These are phyloP conservation scores for Baeospora myosura DNA, from an alignment of 1,284 basidiomycete genomes.

Conservation along the genomic window DNA sequence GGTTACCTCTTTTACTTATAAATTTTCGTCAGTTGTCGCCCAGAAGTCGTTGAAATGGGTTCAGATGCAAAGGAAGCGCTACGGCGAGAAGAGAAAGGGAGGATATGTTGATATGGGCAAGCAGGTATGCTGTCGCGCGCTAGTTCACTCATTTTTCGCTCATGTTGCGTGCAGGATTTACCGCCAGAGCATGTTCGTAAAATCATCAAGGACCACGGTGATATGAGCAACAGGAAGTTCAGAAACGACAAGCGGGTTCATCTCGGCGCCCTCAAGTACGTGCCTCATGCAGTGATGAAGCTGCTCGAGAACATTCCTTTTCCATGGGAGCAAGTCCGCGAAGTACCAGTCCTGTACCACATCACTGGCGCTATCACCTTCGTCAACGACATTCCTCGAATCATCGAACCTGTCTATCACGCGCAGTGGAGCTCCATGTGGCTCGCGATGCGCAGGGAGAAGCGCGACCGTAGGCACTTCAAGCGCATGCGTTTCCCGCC, in stretches of 20 bases:
- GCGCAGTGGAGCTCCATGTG: slow-evolving; percentile 99
- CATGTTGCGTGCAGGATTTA: slow-evolving; percentile 50
- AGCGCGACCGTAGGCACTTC: slow-evolving; percentile 97
- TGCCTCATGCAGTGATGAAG: slow-evolving; percentile 99
- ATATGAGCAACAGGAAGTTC: slow-evolving; percentile 96
- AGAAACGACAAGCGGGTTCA: slow-evolving; percentile 99
- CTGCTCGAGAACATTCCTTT: slow-evolving; percentile 98
- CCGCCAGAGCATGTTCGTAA: slow-evolving; percentile 93
- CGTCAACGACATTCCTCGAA: slow-evolving; percentile 95
- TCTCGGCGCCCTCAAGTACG: slow-evolving; percentile 96
- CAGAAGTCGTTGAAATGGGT: slow-evolving; percentile 92
- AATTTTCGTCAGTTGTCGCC: slow-evolving; percentile 40
- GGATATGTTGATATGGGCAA: slow-evolving; percentile 91
- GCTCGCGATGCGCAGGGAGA: slow-evolving; percentile 98
- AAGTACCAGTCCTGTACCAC: slow-evolving; percentile 94
- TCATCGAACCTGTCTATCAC: slow-evolving; percentile 97
- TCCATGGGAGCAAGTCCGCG: slow-evolving; percentile 99
- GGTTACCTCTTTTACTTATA: slow-evolving; percentile 17
- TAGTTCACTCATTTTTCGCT: slow-evolving; percentile 7
- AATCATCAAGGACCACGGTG: slow-evolving; percentile 97
- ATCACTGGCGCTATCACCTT: slow-evolving; percentile 99
- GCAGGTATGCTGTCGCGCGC: slow-evolving; percentile 56
- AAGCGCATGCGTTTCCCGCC: slow-evolving; percentile 99
- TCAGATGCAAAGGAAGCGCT: slow-evolving; percentile 87
- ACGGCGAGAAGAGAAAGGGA: slow-evolving; percentile 82